phyloP scores from a whole-genome alignment of 2,329 filamentous ascomycete species.

The Purpureocillium takamizusanense region DNA sequence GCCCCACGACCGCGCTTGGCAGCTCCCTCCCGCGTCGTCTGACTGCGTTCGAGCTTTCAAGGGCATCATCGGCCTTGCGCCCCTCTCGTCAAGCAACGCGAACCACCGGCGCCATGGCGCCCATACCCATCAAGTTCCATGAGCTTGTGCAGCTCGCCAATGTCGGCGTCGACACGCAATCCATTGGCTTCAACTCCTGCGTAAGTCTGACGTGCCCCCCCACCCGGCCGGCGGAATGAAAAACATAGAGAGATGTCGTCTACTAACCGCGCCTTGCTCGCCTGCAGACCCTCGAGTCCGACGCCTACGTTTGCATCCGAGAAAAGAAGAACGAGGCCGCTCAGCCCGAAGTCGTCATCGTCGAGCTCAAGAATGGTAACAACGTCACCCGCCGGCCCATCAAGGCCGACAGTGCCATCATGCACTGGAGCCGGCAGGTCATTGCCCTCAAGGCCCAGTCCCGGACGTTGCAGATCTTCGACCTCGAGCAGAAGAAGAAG shows the following conservation, averaged over 20 bases:
- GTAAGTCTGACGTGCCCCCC: constrained; percentile 29
- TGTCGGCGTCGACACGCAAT: constrained; percentile 35
- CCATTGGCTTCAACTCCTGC: constrained; percentile 73
- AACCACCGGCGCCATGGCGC: constrained; percentile 42
- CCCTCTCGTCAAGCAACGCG: constrained; percentile 1
- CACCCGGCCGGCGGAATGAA: too few species aligned
- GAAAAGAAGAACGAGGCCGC: constrained; percentile 82
- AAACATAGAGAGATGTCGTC: too few species aligned
- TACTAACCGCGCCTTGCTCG: background rate
- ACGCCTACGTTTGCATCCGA: constrained; percentile 90
- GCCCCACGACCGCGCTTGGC: background rate
- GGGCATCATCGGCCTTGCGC: constrained; percentile 6
- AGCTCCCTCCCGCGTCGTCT: background rate
- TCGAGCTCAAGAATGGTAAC: constrained; percentile 96
- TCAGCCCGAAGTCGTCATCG: constrained; percentile 88
- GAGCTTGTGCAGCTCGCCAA: constrained; percentile 67
- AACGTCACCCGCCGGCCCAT: constrained; percentile 91
- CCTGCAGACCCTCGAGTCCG: constrained; percentile 87
- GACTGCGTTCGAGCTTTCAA: background rate
- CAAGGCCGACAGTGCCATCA: constrained; percentile 98
- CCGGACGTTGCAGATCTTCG: constrained; percentile 94
- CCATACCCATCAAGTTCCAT: constrained; percentile 85
- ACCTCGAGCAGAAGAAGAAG: constrained; percentile 86
- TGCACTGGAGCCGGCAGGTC: constrained; percentile 96
- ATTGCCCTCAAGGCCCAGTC: constrained; percentile 94